A percentile compares a stretch with the other conserved stretches of the same genome.
phyloP scores from a whole-genome alignment of 768 basidiomycete species.

The Hortiboletus flavorubellus region DNA sequence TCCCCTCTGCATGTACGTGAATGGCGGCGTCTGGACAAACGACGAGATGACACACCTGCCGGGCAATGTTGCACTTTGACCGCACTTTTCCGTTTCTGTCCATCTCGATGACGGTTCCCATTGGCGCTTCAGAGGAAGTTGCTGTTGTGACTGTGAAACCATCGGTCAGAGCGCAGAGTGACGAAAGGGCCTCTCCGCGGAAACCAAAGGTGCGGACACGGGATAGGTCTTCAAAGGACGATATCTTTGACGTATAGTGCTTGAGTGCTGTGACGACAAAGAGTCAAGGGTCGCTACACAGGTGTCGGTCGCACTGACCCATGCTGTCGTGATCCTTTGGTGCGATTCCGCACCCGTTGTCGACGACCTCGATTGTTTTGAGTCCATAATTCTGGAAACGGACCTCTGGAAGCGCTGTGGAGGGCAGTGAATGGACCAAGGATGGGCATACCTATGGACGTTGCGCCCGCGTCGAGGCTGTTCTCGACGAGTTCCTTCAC shows the following conservation, averaged over 20 bases:
- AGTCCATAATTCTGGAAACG: slow-evolving; percentile 87
- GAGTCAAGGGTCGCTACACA: neutral
- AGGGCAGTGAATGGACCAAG: neutral
- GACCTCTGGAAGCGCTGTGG: slow-evolving; percentile 55
- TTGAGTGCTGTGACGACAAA: slow-evolving; percentile 61
- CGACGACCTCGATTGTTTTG: slow-evolving; percentile 79
- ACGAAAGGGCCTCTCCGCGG: slow-evolving; percentile 92
- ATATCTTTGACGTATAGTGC: slow-evolving; percentile 90
- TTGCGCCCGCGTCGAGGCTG: slow-evolving; percentile 89
- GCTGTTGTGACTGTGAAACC: slow-evolving; percentile 70
- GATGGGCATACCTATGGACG: slow-evolving; percentile 63
- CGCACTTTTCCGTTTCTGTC: slow-evolving; percentile 60
- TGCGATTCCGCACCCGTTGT: slow-evolving; percentile 88
- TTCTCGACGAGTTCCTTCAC: slow-evolving; percentile 98
- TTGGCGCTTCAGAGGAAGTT: slow-evolving; percentile 65
- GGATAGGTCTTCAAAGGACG: slow-evolving; percentile 69
- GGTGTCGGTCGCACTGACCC: slow-evolving; percentile 46
- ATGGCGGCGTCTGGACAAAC: neutral
- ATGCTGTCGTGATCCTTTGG: slow-evolving; percentile 73
- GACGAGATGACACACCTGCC: slow-evolving; percentile 53
- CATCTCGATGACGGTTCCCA: slow-evolving; percentile 77
- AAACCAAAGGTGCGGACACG: slow-evolving; percentile 86
- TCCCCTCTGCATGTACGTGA: slow-evolving; percentile 58
- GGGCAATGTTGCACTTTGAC: slow-evolving; percentile 60
- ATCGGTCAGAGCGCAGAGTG: slow-evolving; percentile 82